phyloP scores from a whole-genome alignment of 2,329 filamentous ascomycete species.

The Cordyceps militaris region DNA sequence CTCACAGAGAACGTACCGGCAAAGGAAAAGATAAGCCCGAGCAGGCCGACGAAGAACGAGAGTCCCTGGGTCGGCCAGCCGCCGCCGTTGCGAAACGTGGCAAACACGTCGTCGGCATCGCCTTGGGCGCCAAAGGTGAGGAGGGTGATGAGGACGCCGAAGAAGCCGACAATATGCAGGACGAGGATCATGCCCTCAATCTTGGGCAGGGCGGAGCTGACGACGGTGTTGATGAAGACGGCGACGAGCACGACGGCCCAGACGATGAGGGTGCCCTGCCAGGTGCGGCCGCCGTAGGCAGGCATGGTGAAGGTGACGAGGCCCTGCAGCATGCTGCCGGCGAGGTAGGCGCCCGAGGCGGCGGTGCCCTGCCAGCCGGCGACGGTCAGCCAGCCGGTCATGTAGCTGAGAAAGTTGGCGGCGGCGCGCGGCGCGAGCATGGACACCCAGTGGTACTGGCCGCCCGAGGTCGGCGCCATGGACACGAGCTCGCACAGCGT shows the following conservation, averaged over 20 bases:
- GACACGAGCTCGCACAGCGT: constrained; percentile 35
- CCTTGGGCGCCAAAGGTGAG: constrained; percentile 23
- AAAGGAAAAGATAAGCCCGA: constrained; percentile 4
- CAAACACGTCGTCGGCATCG: constrained; percentile 23
- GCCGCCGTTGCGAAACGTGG: constrained; percentile 3
- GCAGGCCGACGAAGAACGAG: constrained; percentile 4
- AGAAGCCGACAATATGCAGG: constrained; percentile 38
- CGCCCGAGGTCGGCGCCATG: constrained; percentile 44
- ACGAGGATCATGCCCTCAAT: constrained; percentile 35
- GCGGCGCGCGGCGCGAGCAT: constrained; percentile 40
- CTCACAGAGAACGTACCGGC: background rate
- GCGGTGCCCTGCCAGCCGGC: constrained; percentile 24
- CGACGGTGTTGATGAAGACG: constrained; percentile 30
- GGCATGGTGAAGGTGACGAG: constrained; percentile 34
- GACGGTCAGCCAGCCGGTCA: constrained; percentile 21
- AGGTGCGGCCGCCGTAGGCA: constrained; percentile 24
- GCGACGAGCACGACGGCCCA: constrained; percentile 36
- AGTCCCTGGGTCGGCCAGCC: constrained; percentile 8
- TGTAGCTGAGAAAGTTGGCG: constrained; percentile 39
- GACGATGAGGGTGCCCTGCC: constrained; percentile 25
- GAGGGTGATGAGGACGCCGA: constrained; percentile 32
- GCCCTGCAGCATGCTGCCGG: constrained; percentile 41
- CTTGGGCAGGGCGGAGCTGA: constrained; percentile 25
- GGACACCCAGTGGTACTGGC: constrained; percentile 56
- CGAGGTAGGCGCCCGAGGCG: constrained; percentile 33